These are phyloP conservation scores for Candida freyschussii DNA, from an alignment of 1,139 yeast genomes.

Conservation along the genomic window DNA sequence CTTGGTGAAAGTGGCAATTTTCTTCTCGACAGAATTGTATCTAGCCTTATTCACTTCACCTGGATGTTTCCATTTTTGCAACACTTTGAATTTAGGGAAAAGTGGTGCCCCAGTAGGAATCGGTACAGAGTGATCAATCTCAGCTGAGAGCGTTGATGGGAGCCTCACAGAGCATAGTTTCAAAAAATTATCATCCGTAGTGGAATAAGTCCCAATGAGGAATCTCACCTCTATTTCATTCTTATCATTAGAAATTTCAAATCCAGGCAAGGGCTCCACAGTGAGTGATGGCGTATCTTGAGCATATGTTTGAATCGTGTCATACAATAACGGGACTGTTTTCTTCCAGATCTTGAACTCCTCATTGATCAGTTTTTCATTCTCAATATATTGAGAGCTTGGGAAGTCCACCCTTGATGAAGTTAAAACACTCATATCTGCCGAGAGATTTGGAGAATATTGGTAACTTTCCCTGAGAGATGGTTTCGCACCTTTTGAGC, in stretches of 20 bases:
- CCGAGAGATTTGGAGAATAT: no score
- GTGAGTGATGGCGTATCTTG: conserved; percentile 30
- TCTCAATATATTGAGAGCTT: conserved; percentile 22
- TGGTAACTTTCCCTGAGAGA: no score
- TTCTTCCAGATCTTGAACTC: conserved; percentile 96
- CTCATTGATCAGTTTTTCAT: conserved; percentile 41
- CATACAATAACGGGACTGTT: conserved; percentile 85
- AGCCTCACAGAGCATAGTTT: conserved; percentile 43
- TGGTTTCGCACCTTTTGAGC: no score
- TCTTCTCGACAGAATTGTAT: conserved; percentile 35
- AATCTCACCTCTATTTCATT: conserved; percentile 38
- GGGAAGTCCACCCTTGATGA: conserved; percentile 9
- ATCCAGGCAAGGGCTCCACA: conserved; percentile 44
- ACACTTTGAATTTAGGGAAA: conserved; percentile 29
- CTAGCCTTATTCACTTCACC: conserved; percentile 45
- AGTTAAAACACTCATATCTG: no score
- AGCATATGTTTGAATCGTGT: conserved; percentile 65
- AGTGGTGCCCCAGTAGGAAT: conserved; percentile 22
- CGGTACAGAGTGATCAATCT: conserved; percentile 30
- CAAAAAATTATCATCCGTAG: conserved; percentile 36
- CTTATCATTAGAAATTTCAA: conserved; percentile 33
- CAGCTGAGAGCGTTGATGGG: conserved; percentile 47
- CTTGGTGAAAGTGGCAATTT: conserved; percentile 47
- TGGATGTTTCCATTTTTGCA: conserved; percentile 43
- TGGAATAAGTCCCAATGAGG: conserved; percentile 47